Conservation (phyloP, 192 early-diverging fungal genomes). For the Coemansia sp. region DNA sequence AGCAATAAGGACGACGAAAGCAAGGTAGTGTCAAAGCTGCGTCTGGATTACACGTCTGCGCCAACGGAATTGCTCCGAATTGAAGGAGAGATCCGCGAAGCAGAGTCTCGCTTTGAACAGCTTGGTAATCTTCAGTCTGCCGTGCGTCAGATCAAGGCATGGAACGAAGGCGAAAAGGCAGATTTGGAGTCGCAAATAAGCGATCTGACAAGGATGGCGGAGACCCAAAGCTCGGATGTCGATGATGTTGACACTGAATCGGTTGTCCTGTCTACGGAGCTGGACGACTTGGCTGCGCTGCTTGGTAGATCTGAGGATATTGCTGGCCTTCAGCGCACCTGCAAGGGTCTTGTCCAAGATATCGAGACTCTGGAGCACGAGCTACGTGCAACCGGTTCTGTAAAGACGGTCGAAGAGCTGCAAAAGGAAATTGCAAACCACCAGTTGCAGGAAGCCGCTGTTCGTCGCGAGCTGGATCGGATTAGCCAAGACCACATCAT, state of each 20-base stretch:
- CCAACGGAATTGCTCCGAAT: conserved; percentile 41
- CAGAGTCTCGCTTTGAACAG: conserved; percentile 24
- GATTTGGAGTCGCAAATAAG: conserved; percentile 52
- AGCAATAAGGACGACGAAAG: conserved; percentile 50
- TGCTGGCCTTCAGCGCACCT: conserved; percentile 37
- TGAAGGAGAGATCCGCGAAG: conserved; percentile 28
- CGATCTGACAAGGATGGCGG: conserved; percentile 41
- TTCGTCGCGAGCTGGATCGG: conserved; percentile 59
- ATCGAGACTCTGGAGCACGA: conserved; percentile 56
- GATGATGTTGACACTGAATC: conserved; percentile 27
- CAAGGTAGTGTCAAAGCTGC: conserved; percentile 39
- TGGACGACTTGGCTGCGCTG: conserved; percentile 21
- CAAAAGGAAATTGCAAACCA: conserved; percentile 59
- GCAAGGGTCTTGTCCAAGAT: conserved; percentile 43
- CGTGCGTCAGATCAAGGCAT: conserved; percentile 43
- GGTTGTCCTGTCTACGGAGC: conserved; percentile 11
- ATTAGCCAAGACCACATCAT: conserved; percentile 53
- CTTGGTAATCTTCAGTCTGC: conserved; percentile 26
- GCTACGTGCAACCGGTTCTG: conserved; percentile 59
- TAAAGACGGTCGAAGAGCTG: conserved; percentile 66
- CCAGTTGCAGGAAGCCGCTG: conserved; percentile 32
- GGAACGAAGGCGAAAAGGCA: conserved; percentile 23
- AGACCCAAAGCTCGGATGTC: conserved; percentile 24
- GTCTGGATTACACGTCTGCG: conserved; percentile 44
- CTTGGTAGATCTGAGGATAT: conserved; percentile 30